Evolutionary conservation across 140 eudicot genomes (phyloP), one percentile per base, ranked within the genome.

Genomic region (Anethum foeniculum): DNA sequence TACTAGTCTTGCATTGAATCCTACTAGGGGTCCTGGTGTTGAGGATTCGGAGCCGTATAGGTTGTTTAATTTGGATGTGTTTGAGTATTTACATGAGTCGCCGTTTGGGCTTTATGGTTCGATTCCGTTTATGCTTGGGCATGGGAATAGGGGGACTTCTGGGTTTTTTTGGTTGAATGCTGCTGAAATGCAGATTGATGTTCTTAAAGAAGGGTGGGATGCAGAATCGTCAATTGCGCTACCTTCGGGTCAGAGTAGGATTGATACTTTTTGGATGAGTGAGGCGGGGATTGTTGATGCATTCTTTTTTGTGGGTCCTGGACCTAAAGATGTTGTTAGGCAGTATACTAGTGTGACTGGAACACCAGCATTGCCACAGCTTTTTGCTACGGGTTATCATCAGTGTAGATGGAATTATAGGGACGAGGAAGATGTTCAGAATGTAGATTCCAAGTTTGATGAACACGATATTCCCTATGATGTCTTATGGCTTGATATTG

Each of bases 121-220:
- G 0, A 84, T 95, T 8, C 99, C 99, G 12, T 91, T 95, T 77
- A 95, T 95, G 99, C 87, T 95, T 64, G 86, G 92, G 6, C 99
- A 95, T 48, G 97, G 97, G 43, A 91, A 84, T 1, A 79, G 86
- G 8, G 93, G 97, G 39, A 95, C 93, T 21, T 82, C 96, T 0
- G 99, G 99, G 28, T 95, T 92, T 82, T 92, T 95, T 86, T 95
- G 97, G 99, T 77, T 95, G 81, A 95, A 95, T 82, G 99, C 97
- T 54, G 99, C 97, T 28, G 99, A 95, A 71, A 95, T 95, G 99
- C 99, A 95, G 93, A 95, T 95, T 81, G 99, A 95, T 86, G 97
- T 95, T 65, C 87, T 95, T 44, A 94, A 91, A n/a, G 80, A 88
- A 4, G 97, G 97, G 32, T 95, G 99, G 99, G 88, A 92, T 85